A percentile compares a stretch with the other conserved stretches of the same genome.
Conservation (phyloP, 2,329 filamentous ascomycete genomes). For the Coniochaeta sp. region DNA sequence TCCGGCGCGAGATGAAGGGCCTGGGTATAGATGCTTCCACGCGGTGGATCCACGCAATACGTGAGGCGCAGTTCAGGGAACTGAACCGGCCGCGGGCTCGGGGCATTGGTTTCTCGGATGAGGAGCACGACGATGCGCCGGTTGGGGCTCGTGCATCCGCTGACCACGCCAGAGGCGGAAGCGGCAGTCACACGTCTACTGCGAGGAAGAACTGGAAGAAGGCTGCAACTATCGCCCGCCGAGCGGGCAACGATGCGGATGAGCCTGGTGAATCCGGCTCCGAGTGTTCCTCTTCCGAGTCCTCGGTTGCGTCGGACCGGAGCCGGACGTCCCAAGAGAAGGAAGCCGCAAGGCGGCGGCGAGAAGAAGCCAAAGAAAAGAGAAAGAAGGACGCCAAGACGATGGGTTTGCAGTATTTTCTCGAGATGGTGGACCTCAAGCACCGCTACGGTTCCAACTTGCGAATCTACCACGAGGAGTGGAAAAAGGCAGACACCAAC, state of each 20-base stretch:
- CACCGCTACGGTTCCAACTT: constrained; percentile 84
- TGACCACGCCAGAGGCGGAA: background rate
- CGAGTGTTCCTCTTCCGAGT: constrained; percentile 16
- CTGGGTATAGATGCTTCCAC: constrained; percentile 61
- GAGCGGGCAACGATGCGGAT: constrained; percentile 62
- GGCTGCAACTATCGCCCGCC: constrained; percentile 59
- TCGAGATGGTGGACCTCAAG: constrained; percentile 78
- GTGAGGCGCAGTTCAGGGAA: constrained; percentile 48
- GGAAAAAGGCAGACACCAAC: constrained; percentile 68
- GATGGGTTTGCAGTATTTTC: constrained; percentile 82
- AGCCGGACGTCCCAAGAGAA: constrained; percentile 21
- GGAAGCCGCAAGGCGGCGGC: constrained; percentile 27
- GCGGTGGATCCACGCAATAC: constrained; percentile 62
- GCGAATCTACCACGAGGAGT: constrained; percentile 73
- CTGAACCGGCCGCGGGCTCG: constrained; percentile 35
- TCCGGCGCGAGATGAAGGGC: constrained; percentile 63
- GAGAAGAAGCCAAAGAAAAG: constrained; percentile 43
- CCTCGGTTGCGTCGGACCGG: constrained; percentile 19
- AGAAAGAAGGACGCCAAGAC: constrained; percentile 62
- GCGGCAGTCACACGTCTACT: background rate
- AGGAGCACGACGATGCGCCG: constrained; percentile 1
- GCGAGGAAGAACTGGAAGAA: constrained; percentile 72
- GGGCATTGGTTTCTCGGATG: constrained; percentile 11
- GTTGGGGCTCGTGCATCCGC: constrained; percentile 10
- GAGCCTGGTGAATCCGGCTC: constrained; percentile 23